phyloP scores from a whole-genome alignment of 163 green algal species.

The Scenedesmus sp. region DNA sequence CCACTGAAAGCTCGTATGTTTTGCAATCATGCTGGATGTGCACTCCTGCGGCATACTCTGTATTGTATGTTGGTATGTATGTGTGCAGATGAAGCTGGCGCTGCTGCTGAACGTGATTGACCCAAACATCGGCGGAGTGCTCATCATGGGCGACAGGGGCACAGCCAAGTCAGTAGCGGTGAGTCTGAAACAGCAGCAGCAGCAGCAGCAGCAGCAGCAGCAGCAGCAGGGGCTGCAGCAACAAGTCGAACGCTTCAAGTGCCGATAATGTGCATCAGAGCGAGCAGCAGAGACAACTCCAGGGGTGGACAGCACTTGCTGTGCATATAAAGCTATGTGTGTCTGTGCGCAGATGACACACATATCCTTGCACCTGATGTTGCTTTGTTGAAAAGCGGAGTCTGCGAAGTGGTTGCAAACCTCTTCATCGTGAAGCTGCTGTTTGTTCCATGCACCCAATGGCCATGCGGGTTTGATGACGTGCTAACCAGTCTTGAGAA shows the following conservation, averaged over 20 bases:
- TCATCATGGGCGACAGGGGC: slow-evolving; percentile 97
- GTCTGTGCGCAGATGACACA: too few species aligned
- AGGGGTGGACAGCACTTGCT: background rate
- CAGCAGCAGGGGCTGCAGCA: background rate
- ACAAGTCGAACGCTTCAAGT: background rate
- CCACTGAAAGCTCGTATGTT: too few species aligned
- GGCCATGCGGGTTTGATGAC: too few species aligned
- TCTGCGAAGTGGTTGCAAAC: background rate
- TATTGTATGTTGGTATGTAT: background rate
- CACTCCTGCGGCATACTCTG: background rate
- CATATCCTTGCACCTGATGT: background rate
- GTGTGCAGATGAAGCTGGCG: slow-evolving; percentile 87
- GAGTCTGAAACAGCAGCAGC: background rate
- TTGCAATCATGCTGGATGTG: too few species aligned
- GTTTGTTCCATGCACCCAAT: background rate
- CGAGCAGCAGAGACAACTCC: background rate
- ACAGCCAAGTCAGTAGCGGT: slow-evolving; percentile 95
- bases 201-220: background rate
- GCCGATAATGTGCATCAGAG: background rate
- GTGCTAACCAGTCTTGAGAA: too few species aligned
- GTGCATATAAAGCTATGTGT: too few species aligned
- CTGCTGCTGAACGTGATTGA: slow-evolving; percentile 96
- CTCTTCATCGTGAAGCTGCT: background rate
- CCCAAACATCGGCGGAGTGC: slow-evolving; percentile 91
- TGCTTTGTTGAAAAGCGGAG: background rate